Base-by-base conservation (phyloP, 768 basidiomycete genomes). In the Sutorius australiensis region DNA sequence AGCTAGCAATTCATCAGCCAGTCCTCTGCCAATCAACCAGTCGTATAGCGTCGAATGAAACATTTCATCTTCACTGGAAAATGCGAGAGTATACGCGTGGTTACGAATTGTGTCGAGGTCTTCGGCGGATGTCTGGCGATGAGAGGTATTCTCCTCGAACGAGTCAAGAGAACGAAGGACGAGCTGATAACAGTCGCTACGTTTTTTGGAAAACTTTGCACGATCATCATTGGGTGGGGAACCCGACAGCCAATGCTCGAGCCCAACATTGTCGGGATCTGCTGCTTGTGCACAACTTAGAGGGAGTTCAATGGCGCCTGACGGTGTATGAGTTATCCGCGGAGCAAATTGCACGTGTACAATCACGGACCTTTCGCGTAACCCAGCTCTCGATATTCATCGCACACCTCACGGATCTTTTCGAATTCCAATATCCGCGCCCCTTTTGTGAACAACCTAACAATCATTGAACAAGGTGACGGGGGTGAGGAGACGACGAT, bases 1-100 rank as follows among this genome's bases (percentile, higher is more conserved):
- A 79, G 95, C 93, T 36, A 98, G 76, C 16, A 99, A 74, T 63
- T 93, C 89, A 64, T 98, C 92, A 21, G 91, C 87, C 59, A 92
- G 75, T 5, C 85, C 82, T 31, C 83, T 82, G 28, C 74, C 73
- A 40, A 97, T 88, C 45, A 95, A 75, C 97, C 97, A 98, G 61
- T 97, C 92, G 64, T 99, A 99, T 53, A 99, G 68, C 16, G 84
- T 86, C 31, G 88, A 92, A 70, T 98, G 94, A 73, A 98, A 98
- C 73, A 95, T 82, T 61, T 93, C 87, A 67, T 98, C 97, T 31
- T 87, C 81, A 61, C 86, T 86, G 6, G 82, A 75, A 52, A 98
- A 87, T 1, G 92, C 91, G 51, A 94, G 77, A 33, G 88, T 84
- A 66, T 94, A 97, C 0, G 94, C 93, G 64, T 89, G 87, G 44